Base-by-base conservation (phyloP, 352 stramenopile genomes). In the Phytopythium boreale region DNA sequence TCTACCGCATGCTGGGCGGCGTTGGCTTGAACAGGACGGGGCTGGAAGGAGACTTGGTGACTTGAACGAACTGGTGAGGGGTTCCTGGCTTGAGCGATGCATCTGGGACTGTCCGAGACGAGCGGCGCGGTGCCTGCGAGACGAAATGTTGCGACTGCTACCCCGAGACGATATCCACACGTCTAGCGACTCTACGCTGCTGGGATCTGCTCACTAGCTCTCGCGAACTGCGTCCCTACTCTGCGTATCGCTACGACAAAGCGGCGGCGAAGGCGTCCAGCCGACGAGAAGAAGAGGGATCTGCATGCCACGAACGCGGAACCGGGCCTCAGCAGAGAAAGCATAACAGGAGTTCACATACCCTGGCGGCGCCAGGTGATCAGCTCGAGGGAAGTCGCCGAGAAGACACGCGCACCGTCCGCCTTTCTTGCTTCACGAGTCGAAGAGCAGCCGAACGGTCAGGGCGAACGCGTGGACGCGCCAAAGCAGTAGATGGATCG, bases 281-380 rank as follows among this genome's bases (percentile, higher is more conserved):
- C 15, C 22, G n/a, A 5, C 46, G 46, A 31, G 1, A 4, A 6
- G 19, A 7, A 10, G 31, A 36, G 31, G 31, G 1, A 57, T 57
- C 51, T 57, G 51, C 51, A 57, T 44, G 29, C 51, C 51, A 57
- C 51, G 51, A 57, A 27, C 51, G 51, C 26, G 49, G 26, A 22
- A 19, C 26, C 4, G n/a, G 50, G 14, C 5, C n/a, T 8, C 10
- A 14, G 15, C 9, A 44, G 14, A 31, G 8, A 39, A 11, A 57
- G 26, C 29, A 29, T 17, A 43, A 27, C 29, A 57, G 29, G 15
- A 29, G 51, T 14, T 6, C 27, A 41, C 31, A 57, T 43, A 39
- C 51, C 51, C 27, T 9, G 15, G 10, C 29, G 51, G 46, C n/a
- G n/a, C n/a, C n/a, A n/a, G n/a, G n/a, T n/a, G 46, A 12, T 24